phyloP scores from a whole-genome alignment of 805 yeast genomes.

The Schwanniomyces pseudopolymorphus region DNA sequence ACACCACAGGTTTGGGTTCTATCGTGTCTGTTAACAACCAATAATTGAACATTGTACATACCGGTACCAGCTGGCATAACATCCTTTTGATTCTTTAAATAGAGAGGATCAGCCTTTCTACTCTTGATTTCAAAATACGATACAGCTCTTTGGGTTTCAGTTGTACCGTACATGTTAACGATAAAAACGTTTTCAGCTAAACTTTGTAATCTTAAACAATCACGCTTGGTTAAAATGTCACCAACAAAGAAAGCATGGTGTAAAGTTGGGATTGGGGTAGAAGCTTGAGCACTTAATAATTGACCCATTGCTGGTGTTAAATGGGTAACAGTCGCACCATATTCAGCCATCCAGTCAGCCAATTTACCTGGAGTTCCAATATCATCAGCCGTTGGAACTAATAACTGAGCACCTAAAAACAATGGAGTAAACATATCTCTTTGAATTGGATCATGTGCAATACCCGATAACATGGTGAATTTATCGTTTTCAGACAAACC shows the following conservation, averaged over 20 bases:
- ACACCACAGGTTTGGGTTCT: slow-evolving; percentile 92
- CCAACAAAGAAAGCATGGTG: slow-evolving; percentile 99
- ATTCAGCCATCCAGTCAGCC: slow-evolving; percentile 94
- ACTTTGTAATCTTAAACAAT: slow-evolving; percentile 88
- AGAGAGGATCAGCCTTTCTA: slow-evolving; percentile 63
- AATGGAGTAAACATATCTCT: slow-evolving; percentile 99
- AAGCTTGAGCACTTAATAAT: slow-evolving; percentile 90
- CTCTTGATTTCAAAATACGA: slow-evolving; percentile 89
- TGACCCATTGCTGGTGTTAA: slow-evolving; percentile 99
- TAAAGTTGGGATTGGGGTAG: slow-evolving; percentile 76
- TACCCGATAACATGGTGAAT: slow-evolving; percentile 97
- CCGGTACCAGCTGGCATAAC: slow-evolving; percentile 99
- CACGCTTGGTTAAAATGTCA: slow-evolving; percentile 95
- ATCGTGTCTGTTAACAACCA: slow-evolving; percentile 90
- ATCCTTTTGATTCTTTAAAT: slow-evolving; percentile 83
- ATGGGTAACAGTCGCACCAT: slow-evolving; percentile 94
- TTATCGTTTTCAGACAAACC: slow-evolving; percentile 74
- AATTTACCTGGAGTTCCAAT: slow-evolving; percentile 97
- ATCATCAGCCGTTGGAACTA: slow-evolving; percentile 95
- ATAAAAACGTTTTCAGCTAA: slow-evolving; percentile 86
- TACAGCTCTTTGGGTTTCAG: slow-evolving; percentile 98
- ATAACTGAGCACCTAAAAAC: slow-evolving; percentile 88
- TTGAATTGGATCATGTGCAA: slow-evolving; percentile 99
- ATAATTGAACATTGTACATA: slow-evolving; percentile 90
- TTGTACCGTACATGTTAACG: slow-evolving; percentile 98